Conservation (phyloP, 192 early-diverging fungal species). For the Coemansia javaensis region DNA sequence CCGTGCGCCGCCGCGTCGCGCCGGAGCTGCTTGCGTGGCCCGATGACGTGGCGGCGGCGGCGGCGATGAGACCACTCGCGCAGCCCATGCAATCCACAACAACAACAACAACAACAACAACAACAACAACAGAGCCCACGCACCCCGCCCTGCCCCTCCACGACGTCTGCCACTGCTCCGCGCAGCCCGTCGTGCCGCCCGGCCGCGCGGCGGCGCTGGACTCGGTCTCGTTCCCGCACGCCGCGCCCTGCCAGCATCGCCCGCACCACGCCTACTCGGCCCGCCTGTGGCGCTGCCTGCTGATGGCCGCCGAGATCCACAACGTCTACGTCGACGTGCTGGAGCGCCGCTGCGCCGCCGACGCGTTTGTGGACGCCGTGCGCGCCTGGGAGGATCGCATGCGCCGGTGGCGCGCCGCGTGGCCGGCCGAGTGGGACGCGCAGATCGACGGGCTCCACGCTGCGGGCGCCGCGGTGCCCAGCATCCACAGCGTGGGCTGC, state of each 20-base stretch:
- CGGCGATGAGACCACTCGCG: no score
- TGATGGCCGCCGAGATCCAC: conserved; percentile 20
- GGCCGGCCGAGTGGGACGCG: conserved; percentile 20
- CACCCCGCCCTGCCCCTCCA: no score
- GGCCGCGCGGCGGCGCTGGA: neutral
- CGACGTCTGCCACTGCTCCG: conserved; percentile 30
- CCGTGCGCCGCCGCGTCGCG: conserved; percentile 4
- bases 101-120: no score
- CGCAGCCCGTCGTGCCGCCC: conserved; percentile 10
- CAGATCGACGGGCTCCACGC: conserved; percentile 12
- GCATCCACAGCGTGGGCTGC: conserved; percentile 1
- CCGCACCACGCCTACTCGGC: conserved; percentile 12
- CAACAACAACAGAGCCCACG: no score
- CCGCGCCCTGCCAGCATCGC: neutral
- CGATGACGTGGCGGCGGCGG: neutral
- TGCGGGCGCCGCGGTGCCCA: neutral
- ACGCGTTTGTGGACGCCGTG: conserved; percentile 12
- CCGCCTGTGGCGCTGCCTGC: conserved; percentile 12
- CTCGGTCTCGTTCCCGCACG: conserved; percentile 5
- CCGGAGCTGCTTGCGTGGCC: neutral
- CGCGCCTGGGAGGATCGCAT: conserved; percentile 17
- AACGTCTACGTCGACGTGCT: conserved; percentile 13
- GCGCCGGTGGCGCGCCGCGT: conserved; percentile 7
- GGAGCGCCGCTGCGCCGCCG: neutral
- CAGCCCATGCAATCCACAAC: no score